Conservation (phyloP, 2,329 filamentous ascomycete species). For the Peltaster fructicola region DNA sequence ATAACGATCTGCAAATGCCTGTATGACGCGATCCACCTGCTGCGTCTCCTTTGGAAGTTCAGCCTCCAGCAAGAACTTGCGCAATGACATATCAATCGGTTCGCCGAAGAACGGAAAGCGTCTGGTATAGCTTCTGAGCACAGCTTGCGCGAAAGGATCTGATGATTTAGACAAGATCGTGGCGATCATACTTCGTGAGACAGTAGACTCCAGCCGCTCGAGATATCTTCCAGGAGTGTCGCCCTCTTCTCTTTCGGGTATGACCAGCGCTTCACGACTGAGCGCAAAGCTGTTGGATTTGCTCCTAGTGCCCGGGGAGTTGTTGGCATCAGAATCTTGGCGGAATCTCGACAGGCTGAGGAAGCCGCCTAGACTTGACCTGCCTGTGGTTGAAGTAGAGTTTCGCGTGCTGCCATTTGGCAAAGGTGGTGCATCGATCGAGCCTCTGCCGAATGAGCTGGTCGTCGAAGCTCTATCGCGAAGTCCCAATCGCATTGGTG, state of each 20-base stretch:
- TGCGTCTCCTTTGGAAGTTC: constrained; percentile 94
- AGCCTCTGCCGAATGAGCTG: constrained; percentile 60
- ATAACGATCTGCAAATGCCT: constrained; percentile 90
- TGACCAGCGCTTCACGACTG: constrained; percentile 46
- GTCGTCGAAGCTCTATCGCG: constrained; percentile 77
- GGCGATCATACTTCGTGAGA: constrained; percentile 69
- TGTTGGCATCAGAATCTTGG: constrained; percentile 60
- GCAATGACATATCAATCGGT: constrained; percentile 92
- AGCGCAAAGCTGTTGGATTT: constrained; percentile 74
- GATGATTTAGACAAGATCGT: constrained; percentile 71
- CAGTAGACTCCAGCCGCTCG: constrained; percentile 59
- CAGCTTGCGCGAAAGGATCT: constrained; percentile 66
- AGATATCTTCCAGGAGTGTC: constrained; percentile 86
- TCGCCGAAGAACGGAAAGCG: constrained; percentile 91
- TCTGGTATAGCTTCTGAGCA: constrained; percentile 86
- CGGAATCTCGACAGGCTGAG: constrained; percentile 62
- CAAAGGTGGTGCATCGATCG: constrained; percentile 49
- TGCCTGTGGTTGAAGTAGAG: constrained; percentile 67
- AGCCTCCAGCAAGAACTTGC: constrained; percentile 90
- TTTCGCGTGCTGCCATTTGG: constrained; percentile 40
- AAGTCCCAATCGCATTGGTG: constrained; percentile 39
- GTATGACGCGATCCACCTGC: constrained; percentile 86
- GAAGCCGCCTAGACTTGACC: constrained; percentile 84
- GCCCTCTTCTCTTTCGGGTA: constrained; percentile 68
- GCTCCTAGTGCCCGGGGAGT: constrained; percentile 55